phyloP scores from a whole-genome alignment of 805 yeast genomes.

The Torulaspora maleeae region DNA sequence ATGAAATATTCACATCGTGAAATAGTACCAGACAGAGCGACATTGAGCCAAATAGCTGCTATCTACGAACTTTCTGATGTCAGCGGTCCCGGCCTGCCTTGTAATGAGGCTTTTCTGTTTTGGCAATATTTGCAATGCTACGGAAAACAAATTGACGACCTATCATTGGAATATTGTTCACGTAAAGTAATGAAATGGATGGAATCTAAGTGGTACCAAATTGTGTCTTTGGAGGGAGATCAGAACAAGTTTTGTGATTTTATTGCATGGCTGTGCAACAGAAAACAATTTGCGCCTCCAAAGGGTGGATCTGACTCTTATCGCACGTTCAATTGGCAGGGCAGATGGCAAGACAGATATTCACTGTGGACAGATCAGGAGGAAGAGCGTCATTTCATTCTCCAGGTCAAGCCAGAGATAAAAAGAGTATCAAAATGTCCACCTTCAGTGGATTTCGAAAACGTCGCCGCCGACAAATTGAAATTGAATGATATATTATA shows the following conservation, averaged over 20 bases:
- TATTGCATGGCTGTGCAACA: conserved; percentile 43
- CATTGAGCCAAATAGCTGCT: conserved; percentile 46
- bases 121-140: conserved; percentile 47
- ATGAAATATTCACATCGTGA: conserved; percentile 20
- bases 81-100: conserved; percentile 53
- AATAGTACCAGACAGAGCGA: conserved; percentile 36
- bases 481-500: conserved; percentile 10
- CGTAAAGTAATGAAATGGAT: conserved; percentile 50
- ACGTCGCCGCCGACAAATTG: conserved; percentile 1
- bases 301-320: not conserved
- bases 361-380: conserved; percentile 12
- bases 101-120: conserved; percentile 46
- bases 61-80: conserved; percentile 51
- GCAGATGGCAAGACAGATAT: conserved; percentile 6
- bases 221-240: conserved; percentile 11
- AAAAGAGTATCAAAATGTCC: not conserved
- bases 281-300: not conserved
- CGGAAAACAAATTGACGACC: conserved; percentile 35
- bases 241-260: conserved; percentile 33
- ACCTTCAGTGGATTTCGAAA: not conserved
- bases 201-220: conserved; percentile 41
- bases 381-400: conserved; percentile 18
- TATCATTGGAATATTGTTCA: conserved; percentile 27
- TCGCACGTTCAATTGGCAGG: conserved; percentile 1
- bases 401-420: conserved; percentile 2